Evolutionary conservation across 257 asterid species (phyloP), one percentile per base, ranked within the genome.

Genomic region (Solanum tacnaense): DNA sequence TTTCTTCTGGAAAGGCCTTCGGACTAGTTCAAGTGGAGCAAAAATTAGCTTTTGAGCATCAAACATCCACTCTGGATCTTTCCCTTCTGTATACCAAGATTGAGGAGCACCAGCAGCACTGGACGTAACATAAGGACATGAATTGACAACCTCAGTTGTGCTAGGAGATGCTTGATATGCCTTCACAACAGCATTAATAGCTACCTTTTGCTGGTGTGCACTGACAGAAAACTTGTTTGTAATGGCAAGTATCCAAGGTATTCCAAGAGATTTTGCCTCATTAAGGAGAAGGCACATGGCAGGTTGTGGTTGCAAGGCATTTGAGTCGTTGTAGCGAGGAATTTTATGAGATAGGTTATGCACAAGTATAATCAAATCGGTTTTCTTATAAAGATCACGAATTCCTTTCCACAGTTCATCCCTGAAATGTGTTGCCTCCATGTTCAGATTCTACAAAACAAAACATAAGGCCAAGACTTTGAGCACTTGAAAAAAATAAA

Each of bases 391-490:
- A 34, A 95, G 97, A 86, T 97, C 98, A 32, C 98, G 98, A 86
- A 96, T 97, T 88, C 99, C 99, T 90, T 90, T 95, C 99, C 99
- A 97, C 35, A 96, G 90, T 88, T 97, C 99, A 86, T 97, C 97
- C 92, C 99, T 95, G 93, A 97, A 97, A 89, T 89, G 91, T 83
- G 99, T 93, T 87, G 95, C 98, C 91, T 96, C 99, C 92, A 89
- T 76, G 84, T 87, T 92, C 92, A 97, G 81, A 89, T 93, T 93
- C 99, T 97, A 98, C 94, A 94, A 82, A 75, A 62, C 58, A 85
- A 58, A 70, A 9, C 35, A 82, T 75, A 72, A 15, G 87, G 84
- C 67, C 20, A 38, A 85, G 70, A 49, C 13, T 41, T 72, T 31
- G 78, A 68, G 56, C 81, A 81, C 27, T 25, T 7, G 7, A 4